phyloP scores from a whole-genome alignment of 495 filamentous ascomycete genomes.

The Patellaria atrata region DNA sequence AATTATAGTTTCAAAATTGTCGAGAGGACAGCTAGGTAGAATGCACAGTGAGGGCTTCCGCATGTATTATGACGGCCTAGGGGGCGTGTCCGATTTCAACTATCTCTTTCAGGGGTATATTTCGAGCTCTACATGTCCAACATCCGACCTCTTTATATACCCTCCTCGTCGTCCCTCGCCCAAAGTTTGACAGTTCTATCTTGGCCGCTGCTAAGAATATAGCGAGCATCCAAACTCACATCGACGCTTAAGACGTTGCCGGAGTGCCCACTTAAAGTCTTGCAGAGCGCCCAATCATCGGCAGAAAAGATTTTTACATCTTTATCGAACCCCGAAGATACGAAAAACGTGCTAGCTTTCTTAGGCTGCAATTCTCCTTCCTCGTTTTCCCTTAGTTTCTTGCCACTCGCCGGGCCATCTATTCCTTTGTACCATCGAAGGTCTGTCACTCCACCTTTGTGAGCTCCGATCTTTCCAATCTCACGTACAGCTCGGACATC shows the following conservation, averaged over 20 bases:
- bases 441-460: slow-evolving; percentile 83
- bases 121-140: too few relatives aligned
- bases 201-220: slow-evolving; percentile 86
- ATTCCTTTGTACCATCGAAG: slow-evolving; percentile 83
- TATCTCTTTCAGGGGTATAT: too few relatives aligned
- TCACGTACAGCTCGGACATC: slow-evolving; percentile 79
- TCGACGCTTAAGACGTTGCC: slow-evolving; percentile 84
- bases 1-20: too few relatives aligned
- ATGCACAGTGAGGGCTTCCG: too few relatives aligned
- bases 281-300: slow-evolving; percentile 87
- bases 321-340: slow-evolving; percentile 84
- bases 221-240: slow-evolving; percentile 67
- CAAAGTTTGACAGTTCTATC: slow-evolving; percentile 94
- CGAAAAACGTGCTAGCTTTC: slow-evolving; percentile 76
- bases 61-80: too few relatives aligned
- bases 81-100: too few relatives aligned
- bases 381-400: slow-evolving; percentile 43
- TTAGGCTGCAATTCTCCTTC: slow-evolving; percentile 39
- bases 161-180: slow-evolving; percentile 65
- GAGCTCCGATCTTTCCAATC: slow-evolving; percentile 73
- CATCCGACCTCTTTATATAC: slow-evolving; percentile 17
- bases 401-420: slow-evolving; percentile 46
- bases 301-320: slow-evolving; percentile 91
- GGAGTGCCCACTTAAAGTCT: slow-evolving; percentile 76
- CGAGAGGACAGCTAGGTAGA: too few relatives aligned